These are phyloP conservation scores for Raffaelea deltoideospora DNA, from an alignment of 2,329 filamentous ascomycete genomes.

Conservation along the genomic window DNA sequence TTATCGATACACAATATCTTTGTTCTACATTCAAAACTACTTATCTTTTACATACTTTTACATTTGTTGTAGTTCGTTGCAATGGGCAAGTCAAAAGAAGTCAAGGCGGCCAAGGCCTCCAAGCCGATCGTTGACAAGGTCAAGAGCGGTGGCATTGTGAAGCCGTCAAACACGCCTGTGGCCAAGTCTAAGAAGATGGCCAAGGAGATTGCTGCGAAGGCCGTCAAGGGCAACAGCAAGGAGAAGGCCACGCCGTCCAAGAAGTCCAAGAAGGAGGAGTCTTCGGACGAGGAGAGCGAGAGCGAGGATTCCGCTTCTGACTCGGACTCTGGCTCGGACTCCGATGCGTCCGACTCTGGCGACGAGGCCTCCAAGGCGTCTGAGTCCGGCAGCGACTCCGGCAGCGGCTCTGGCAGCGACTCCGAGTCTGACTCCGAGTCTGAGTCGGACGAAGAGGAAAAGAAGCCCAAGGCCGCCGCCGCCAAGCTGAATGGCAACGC, in stretches of 20 bases:
- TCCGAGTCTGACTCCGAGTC: slow-evolving; percentile 12
- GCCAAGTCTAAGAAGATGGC: slow-evolving; percentile 52
- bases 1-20: neutral
- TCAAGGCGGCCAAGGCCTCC: slow-evolving; percentile 33
- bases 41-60: slow-evolving; percentile 1
- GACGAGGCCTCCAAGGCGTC: too few relatives aligned
- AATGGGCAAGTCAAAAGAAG: slow-evolving; percentile 55
- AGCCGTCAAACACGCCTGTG: slow-evolving; percentile 49
- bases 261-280: slow-evolving; percentile 15
- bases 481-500: slow-evolving; percentile 11
- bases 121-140: slow-evolving; percentile 32
- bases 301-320: slow-evolving; percentile 10
- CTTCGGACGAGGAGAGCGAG: slow-evolving; percentile 20
- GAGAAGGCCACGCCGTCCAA: slow-evolving; percentile 13
- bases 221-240: slow-evolving; percentile 26
- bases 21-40: neutral
- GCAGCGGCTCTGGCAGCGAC: too few relatives aligned
- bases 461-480: slow-evolving; percentile 14
- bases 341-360: slow-evolving; percentile 12
- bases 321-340: slow-evolving; percentile 17
- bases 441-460: slow-evolving; percentile 12
- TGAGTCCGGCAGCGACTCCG: too few relatives aligned
- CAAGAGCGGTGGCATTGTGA: slow-evolving; percentile 54
- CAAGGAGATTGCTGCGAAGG: slow-evolving; percentile 41
- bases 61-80: slow-evolving; percentile 17